Percentiles rank a stretch among this genome's conserved stretches.
These are phyloP conservation scores for Cornus controversa DNA, from an alignment of 148 eudicot species.

Conservation along the genomic window DNA sequence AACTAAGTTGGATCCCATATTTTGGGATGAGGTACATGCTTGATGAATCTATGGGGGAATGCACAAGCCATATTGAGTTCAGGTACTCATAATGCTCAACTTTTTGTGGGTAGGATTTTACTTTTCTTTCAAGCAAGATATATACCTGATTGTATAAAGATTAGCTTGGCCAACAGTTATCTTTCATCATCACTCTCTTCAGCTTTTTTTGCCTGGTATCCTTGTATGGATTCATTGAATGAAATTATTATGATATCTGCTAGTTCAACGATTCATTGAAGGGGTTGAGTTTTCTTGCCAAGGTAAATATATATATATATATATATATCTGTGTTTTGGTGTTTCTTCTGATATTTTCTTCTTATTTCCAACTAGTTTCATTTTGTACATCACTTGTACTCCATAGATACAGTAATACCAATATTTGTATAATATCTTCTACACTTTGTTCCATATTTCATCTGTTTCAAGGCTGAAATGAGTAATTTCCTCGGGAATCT, in stretches of 20 bases:
- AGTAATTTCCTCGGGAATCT: no score
- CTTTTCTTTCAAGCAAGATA: not conserved
- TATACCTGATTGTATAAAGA: slow-evolving; percentile 4
- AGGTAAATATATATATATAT: no score
- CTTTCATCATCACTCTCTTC: not conserved
- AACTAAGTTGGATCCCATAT: slow-evolving; percentile 24
- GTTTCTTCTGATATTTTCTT: not conserved
- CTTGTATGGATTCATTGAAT: not conserved
- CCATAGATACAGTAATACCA: no score
- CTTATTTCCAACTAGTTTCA: not conserved
- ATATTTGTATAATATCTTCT: no score
- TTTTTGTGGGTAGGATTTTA: not conserved
- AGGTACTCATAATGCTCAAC: not conserved
- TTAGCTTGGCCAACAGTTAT: slow-evolving; percentile 3
- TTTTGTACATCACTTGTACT: no score
- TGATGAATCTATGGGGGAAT: not conserved
- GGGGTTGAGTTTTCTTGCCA: no score
- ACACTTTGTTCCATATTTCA: no score
- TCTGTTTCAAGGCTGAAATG: no score
- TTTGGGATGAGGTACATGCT: not conserved
- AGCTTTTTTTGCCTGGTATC: not conserved
- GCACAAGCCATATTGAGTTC: not conserved
- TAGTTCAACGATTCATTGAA: not conserved
- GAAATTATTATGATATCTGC: not conserved
- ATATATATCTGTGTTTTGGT: not conserved